These are phyloP conservation scores for Pelargonium myrrhifolium DNA, from an alignment of 441 rosid species.

Conservation along the genomic window DNA sequence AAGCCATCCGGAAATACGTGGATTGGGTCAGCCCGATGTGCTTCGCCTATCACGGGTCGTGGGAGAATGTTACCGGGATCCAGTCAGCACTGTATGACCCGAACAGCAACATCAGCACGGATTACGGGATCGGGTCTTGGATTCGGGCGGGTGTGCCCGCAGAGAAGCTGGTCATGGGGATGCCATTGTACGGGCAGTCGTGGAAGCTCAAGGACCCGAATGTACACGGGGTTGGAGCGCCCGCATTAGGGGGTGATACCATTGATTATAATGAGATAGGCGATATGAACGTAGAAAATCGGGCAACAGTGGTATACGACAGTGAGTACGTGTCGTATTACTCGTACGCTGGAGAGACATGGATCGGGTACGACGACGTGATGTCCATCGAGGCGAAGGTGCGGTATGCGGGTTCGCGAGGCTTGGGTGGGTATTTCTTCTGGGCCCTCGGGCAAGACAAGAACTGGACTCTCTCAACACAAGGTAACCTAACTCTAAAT, in stretches of 20 bases:
- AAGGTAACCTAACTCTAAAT: conserved; percentile 27
- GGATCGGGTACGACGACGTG: conserved; percentile 42
- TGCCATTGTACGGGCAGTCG: conserved; percentile 35
- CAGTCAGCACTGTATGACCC: conserved; percentile 32
- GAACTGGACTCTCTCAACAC: conserved; percentile 24
- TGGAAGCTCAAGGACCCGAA: conserved; percentile 35
- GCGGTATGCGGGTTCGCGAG: conserved; percentile 21
- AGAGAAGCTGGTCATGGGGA: conserved; percentile 37
- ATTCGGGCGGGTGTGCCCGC: conserved; percentile 27
- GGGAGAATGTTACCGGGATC: conserved; percentile 35
- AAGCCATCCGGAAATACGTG: conserved; percentile 20
- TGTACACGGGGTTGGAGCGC: conserved; percentile 30
- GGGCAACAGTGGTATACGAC: conserved; percentile 19
- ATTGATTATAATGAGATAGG: conserved; percentile 20
- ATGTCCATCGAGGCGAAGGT: conserved; percentile 25
- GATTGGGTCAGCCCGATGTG: conserved; percentile 52
- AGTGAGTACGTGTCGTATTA: conserved; percentile 25
- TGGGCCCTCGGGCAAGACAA: conserved; percentile 41
- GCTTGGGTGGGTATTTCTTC: conserved; percentile 41
- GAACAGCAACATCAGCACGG: conserved; percentile 29
- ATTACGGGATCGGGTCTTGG: conserved; percentile 38
- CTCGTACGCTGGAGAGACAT: conserved; percentile 20
- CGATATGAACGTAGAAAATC: conserved; percentile 18
- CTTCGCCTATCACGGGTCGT: conserved; percentile 35
- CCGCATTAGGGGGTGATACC: conserved; percentile 20